A percentile compares a stretch with the other conserved stretches of the same genome.
These are phyloP conservation scores for Kwoniella shivajii DNA, from an alignment of 1,284 basidiomycete genomes.

Conservation along the genomic window DNA sequence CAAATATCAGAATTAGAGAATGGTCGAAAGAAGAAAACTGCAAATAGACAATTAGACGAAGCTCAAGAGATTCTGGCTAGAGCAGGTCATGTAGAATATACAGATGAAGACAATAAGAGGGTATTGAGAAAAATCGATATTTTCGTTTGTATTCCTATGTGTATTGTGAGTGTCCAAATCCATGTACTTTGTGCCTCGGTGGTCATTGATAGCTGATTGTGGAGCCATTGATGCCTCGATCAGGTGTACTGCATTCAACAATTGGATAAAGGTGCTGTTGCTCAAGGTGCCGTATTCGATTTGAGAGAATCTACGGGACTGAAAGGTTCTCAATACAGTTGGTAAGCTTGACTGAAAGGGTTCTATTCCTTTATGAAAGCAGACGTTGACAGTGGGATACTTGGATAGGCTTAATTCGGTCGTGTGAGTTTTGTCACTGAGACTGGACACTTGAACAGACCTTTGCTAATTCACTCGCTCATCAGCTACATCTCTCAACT, in stretches of 20 bases:
- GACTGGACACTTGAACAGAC: conserved; percentile 7
- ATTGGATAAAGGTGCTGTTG: conserved; percentile 47
- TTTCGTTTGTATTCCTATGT: conserved; percentile 37
- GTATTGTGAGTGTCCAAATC: conserved; percentile 28
- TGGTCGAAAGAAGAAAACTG: conserved; percentile 11
- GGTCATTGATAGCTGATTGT: background rate
- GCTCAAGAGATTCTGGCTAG: conserved; percentile 30
- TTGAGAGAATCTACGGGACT: conserved; percentile 22
- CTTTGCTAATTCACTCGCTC: conserved; percentile 18
- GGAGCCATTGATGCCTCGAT: background rate
- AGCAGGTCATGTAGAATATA: conserved; percentile 31
- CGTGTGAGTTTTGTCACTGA: background rate
- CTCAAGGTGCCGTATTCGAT: conserved; percentile 48
- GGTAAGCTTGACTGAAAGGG: conserved; percentile 11
- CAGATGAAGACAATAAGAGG: conserved; percentile 28
- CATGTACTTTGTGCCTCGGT: background rate
- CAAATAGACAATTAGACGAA: conserved; percentile 30
- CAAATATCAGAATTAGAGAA: conserved; percentile 2
- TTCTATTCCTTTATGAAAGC: background rate
- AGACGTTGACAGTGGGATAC: too few relatives aligned
- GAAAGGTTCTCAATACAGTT: conserved; percentile 34
- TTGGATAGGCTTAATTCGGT: background rate
- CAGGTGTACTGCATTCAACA: conserved; percentile 19
- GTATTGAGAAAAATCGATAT: conserved; percentile 36
- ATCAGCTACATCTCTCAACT: conserved; percentile 43